phyloP scores from a whole-genome alignment of 2,329 filamentous ascomycete species.

The Colletotrichum truncatum region DNA sequence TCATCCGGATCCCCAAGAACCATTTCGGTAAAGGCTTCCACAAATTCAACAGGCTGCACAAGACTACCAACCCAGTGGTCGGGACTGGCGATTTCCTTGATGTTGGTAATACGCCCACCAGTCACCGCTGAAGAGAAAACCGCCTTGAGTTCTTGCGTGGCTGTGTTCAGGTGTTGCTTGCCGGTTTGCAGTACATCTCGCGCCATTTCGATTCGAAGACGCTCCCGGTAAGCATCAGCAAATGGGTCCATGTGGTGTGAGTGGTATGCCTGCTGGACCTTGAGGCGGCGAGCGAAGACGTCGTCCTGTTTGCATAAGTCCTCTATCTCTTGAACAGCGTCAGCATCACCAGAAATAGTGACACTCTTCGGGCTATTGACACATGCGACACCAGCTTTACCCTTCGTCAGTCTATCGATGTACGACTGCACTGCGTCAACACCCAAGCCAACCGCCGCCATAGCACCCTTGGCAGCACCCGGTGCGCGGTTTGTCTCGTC shows the following conservation, averaged over 20 bases:
- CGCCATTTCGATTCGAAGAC: too few relatives aligned
- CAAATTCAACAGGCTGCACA: too few relatives aligned
- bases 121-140: too few relatives aligned
- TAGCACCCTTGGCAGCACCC: slow-evolving; percentile 49
- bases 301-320: slow-evolving; percentile 23
- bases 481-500: slow-evolving; percentile 33
- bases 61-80: too few relatives aligned
- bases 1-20: too few relatives aligned
- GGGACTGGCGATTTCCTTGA: too few relatives aligned
- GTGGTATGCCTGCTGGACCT: slow-evolving; percentile 30
- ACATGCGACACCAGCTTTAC: slow-evolving; percentile 43
- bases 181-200: too few relatives aligned
- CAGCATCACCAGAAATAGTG: slow-evolving; percentile 50
- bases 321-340: slow-evolving; percentile 38
- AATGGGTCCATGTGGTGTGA: slow-evolving; percentile 32
- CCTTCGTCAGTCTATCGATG: background rate
- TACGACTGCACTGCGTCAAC: slow-evolving; percentile 48
- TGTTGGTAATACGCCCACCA: too few relatives aligned
- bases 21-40: too few relatives aligned
- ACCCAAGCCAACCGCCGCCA: slow-evolving; percentile 63
- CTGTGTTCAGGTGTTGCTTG: too few relatives aligned
- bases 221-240: slow-evolving; percentile 36
- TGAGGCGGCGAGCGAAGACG: slow-evolving; percentile 32
- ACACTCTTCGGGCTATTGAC: slow-evolving; percentile 62
- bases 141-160: too few relatives aligned